Conservation (phyloP, 495 filamentous ascomycete species). For the Neurospora sp. region DNA sequence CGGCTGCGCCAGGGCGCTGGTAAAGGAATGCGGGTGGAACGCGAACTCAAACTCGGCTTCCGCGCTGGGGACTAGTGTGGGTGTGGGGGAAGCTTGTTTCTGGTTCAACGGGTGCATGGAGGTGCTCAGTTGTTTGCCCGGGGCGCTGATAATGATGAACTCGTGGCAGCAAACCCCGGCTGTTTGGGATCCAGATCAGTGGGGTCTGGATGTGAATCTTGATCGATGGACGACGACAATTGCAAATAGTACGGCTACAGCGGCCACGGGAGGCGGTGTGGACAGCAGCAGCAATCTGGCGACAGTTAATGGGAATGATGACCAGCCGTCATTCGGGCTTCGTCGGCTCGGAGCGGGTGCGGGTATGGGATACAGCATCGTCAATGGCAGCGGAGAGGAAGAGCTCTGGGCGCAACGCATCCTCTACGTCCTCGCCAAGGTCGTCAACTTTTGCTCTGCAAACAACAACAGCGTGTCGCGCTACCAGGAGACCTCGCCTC, state of each 20-base stretch:
- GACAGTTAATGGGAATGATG: slow-evolving; percentile 43
- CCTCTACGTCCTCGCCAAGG: slow-evolving; percentile 81
- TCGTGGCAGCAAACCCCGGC: neutral
- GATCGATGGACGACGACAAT: slow-evolving; percentile 11
- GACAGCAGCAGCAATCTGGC: slow-evolving; percentile 5
- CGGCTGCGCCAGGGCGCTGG: slow-evolving; percentile 66
- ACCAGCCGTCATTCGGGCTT: slow-evolving; percentile 53
- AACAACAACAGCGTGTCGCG: slow-evolving; percentile 38
- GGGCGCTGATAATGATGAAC: slow-evolving; percentile 21
- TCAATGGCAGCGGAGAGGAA: slow-evolving; percentile 56
- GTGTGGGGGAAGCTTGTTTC: slow-evolving; percentile 84
- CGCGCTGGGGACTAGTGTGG: slow-evolving; percentile 14
- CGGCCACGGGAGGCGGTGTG: neutral
- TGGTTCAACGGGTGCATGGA: slow-evolving; percentile 93
- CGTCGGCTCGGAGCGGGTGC: slow-evolving; percentile 47
- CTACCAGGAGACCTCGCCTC: slow-evolving; percentile 47
- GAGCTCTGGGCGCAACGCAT: slow-evolving; percentile 90
- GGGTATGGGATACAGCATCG: slow-evolving; percentile 14
- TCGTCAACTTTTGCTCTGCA: slow-evolving; percentile 65
- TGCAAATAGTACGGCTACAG: neutral
- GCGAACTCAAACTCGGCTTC: slow-evolving; percentile 42
- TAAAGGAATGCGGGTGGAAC: slow-evolving; percentile 87
- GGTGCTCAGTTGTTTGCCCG: slow-evolving; percentile 62
- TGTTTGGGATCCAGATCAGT: slow-evolving; percentile 85
- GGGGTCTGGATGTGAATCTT: slow-evolving; percentile 83